Evolutionary conservation across 2,329 filamentous ascomycete species (phyloP).

Genomic region (Allantophomopsis lycopodina): DNA sequence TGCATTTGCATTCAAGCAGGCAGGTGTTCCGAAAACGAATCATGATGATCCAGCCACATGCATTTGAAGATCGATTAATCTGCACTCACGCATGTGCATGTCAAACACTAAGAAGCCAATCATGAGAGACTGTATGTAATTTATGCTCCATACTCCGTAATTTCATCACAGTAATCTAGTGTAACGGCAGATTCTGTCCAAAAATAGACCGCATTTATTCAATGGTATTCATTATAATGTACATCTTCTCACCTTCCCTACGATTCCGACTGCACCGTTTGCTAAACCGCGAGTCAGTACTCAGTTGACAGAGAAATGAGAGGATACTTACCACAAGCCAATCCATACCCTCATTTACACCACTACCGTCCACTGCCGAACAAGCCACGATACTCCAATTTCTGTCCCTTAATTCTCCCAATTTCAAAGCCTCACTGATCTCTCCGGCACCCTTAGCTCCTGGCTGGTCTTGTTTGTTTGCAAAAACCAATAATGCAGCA

Average conservation of each 20-base stretch:
- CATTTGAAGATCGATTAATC: too few species aligned
- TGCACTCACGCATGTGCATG: too few species aligned
- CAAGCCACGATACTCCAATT: slow-evolving; percentile 99
- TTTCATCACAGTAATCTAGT: neutral
- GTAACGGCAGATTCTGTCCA: neutral
- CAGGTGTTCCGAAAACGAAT: too few species aligned
- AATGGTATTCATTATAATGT: neutral
- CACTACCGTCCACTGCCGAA: slow-evolving; percentile 87
- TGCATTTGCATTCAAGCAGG: too few species aligned
- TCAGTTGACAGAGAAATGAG: slow-evolving; percentile 3
- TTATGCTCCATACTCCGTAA: too few species aligned
- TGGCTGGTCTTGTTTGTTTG: slow-evolving; percentile 98
- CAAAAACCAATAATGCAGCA: slow-evolving; percentile 84
- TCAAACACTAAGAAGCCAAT: too few species aligned
- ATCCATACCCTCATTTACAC: slow-evolving; percentile 96
- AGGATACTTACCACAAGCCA: slow-evolving; percentile 56
- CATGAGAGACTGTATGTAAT: too few species aligned
- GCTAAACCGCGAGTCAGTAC: slow-evolving; percentile 7
- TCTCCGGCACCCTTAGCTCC: slow-evolving; percentile 93
- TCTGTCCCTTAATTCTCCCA: slow-evolving; percentile 84
- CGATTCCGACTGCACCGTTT: slow-evolving; percentile 21
- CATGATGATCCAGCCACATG: too few species aligned
- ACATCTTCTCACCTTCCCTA: slow-evolving; percentile 4
- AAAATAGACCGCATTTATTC: neutral
- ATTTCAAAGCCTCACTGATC: slow-evolving; percentile 82